Evolutionary conservation across 441 rosid genomes (phyloP), one percentile per base, ranked within the genome.

Genomic region (Pelargonium citronellum): DNA sequence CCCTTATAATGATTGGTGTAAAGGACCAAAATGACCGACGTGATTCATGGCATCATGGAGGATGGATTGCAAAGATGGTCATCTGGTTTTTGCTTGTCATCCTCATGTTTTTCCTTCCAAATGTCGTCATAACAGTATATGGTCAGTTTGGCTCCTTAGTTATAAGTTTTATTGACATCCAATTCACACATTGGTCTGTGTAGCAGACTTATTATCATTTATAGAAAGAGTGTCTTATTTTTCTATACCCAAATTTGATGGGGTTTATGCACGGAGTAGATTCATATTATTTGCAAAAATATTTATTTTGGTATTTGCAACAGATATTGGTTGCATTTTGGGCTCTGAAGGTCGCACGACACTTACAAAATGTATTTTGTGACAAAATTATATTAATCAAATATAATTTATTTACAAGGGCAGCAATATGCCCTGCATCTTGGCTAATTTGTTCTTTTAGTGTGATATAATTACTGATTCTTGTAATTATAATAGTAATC

Each of bases 11-110:
- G 99, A 89, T 91, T 73, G 89, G 99, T 53, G 86, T 95, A 16
- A 95, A 89, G 86, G 91, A 90, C 80, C 97, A 91, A 83, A 95
- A 89, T 68, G 97, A 91, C 34, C 83, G 73, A 70, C 96, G 96
- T 63, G 97, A 95, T 77, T 86, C 96, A 0, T 87, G 94, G 97
- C 97, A 95, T 70, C 99, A 94, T 44, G 96, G 97, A 12, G 94
- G 99, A 71, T 94, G 99, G 99, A 64, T 77, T 69, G 81, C 86
- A 17, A 94, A 94, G 89, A 94, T 91, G 87, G 81, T 86, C 12
- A 78, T 84, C 58, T 94, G 99, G 99, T 60, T 83, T 79, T 76
- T 94, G 84, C 90, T 94, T 63, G 80, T 90, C 13, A 76, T 86
- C 73, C 96, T 94, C 69, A 90, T 94, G 97, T 90, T 94, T 81